A percentile compares a stretch with the other conserved stretches of the same genome.
Evolutionary conservation across 2,329 filamentous ascomycete genomes (phyloP).

Genomic region (Penicillium sclerotigenum): DNA sequence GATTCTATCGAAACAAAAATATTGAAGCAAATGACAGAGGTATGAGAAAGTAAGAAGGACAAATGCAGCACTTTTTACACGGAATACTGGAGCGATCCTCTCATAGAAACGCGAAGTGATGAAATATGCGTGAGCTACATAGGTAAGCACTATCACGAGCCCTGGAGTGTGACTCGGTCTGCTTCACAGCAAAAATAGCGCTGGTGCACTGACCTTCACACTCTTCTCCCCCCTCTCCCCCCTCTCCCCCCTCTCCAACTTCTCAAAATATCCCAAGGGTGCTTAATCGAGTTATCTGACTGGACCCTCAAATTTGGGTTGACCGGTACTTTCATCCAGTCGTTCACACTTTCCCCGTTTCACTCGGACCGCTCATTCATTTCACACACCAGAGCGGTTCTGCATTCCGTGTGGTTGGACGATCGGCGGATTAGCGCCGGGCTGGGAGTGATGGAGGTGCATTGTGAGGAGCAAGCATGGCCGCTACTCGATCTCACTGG

Average conservation of each 20-base stretch:
- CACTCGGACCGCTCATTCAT: not conserved
- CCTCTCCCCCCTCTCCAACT: not conserved
- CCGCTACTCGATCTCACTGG: slow-evolving; percentile 19
- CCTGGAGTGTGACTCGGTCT: not conserved
- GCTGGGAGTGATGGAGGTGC: slow-evolving; percentile 24
- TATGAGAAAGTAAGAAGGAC: not conserved
- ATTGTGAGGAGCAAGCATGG: slow-evolving; percentile 12
- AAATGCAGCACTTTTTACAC: not conserved
- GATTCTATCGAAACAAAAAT: too few relatives aligned
- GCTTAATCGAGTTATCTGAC: slow-evolving; percentile 8
- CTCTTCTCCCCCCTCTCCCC: not conserved
- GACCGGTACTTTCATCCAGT: slow-evolving; percentile 4
- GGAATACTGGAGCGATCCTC: not conserved
- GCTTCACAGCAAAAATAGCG: not conserved
- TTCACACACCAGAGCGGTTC: slow-evolving; percentile 27
- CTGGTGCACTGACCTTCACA: not conserved
- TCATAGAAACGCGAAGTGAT: not conserved
- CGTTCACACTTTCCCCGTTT: not conserved
- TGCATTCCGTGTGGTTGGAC: slow-evolving; percentile 28
- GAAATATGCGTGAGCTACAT: slow-evolving; percentile 4
- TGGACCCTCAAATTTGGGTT: not conserved
- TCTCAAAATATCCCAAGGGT: not conserved
- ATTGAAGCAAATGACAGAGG: too few relatives aligned
- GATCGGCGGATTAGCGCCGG: slow-evolving; percentile 32
- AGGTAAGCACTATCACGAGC: slow-evolving; percentile 4